phyloP scores from a whole-genome alignment of 805 yeast genomes.

The Yarrowia divulgata region DNA sequence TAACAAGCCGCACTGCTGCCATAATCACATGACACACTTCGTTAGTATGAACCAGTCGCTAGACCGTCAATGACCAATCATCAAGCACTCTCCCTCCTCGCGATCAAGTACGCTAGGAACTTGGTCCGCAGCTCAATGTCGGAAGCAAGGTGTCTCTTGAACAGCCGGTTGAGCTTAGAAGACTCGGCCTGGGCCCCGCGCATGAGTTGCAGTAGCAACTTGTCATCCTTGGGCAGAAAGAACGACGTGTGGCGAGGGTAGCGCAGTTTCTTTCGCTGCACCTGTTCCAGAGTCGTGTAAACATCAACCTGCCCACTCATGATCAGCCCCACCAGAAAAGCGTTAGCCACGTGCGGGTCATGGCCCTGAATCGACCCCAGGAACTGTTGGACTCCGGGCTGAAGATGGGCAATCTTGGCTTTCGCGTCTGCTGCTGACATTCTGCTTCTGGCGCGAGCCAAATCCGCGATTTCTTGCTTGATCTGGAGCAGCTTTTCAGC shows the following conservation, averaged over 20 bases:
- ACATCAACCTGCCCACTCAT: background rate
- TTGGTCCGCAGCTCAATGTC: background rate
- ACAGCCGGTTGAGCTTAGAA: background rate
- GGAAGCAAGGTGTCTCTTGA: background rate
- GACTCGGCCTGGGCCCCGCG: background rate
- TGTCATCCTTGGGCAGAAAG: constrained; percentile 2
- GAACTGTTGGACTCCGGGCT: background rate
- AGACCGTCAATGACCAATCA: background rate
- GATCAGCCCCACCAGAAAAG: background rate
- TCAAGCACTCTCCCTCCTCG: background rate
- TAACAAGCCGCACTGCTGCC: too few species aligned
- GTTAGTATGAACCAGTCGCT: too few species aligned
- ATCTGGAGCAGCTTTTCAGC: too few species aligned
- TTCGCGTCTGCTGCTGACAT: background rate
- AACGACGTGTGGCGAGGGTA: constrained; percentile 1
- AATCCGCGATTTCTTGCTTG: too few species aligned
- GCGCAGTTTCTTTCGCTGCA: background rate
- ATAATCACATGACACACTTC: too few species aligned
- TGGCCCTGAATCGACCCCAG: constrained; percentile 1
- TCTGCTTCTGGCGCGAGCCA: too few species aligned
- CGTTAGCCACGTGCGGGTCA: background rate
- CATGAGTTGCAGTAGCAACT: background rate
- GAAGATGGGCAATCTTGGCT: background rate
- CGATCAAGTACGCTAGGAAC: background rate
- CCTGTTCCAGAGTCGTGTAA: background rate